Conservation (phyloP, 1,284 basidiomycete species). For the Fomitopsis schrenkii region DNA sequence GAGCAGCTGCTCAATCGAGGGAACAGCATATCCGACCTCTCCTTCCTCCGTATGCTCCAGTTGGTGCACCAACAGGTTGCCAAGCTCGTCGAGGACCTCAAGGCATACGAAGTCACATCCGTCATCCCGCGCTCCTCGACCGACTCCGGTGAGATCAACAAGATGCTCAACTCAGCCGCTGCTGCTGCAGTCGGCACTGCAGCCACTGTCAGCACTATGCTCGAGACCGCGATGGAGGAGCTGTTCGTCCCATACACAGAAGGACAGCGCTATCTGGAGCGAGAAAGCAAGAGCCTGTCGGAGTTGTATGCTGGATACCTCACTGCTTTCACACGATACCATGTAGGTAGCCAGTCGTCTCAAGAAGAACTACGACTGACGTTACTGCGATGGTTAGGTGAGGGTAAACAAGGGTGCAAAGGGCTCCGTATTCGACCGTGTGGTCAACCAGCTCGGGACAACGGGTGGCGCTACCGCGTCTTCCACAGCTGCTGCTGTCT, state of each 20-base stretch:
- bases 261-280: constrained; percentile 88
- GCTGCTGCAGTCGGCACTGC: constrained; percentile 35
- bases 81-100: constrained; percentile 86
- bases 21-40: constrained; percentile 76
- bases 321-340: constrained; percentile 80
- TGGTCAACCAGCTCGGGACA: constrained; percentile 86
- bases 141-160: constrained; percentile 56
- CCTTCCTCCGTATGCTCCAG: constrained; percentile 89
- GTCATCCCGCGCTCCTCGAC: constrained; percentile 56
- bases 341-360: constrained; percentile 51
- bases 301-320: constrained; percentile 81
- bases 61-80: constrained; percentile 83
- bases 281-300: constrained; percentile 84
- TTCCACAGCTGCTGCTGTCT: constrained; percentile 74
- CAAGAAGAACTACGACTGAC: not conserved
- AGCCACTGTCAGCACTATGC: constrained; percentile 74
- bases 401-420: constrained; percentile 71
- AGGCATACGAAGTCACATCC: constrained; percentile 83
- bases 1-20: constrained; percentile 81
- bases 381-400: constrained; percentile 41
- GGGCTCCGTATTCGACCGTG: constrained; percentile 84
- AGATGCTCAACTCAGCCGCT: constrained; percentile 44
- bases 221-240: constrained; percentile 95
- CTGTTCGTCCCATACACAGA: constrained; percentile 95
- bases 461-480: constrained; percentile 61